Evolutionary conservation across 257 asterid genomes (phyloP).

Genomic region (Voacanga thouarsii): DNA sequence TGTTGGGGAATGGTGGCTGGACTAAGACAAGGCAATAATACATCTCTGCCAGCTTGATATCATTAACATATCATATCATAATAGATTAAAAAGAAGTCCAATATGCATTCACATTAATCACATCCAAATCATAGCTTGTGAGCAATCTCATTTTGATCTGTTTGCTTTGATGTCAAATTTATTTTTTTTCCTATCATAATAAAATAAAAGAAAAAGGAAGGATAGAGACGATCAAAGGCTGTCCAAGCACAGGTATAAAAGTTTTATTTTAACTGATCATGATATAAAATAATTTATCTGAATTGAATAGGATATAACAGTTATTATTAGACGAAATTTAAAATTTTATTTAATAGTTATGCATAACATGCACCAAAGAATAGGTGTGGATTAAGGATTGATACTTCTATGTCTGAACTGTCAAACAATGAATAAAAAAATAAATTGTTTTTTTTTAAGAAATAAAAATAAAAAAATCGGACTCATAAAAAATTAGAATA

Average conservation of each 20-base stretch:
- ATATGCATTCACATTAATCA: neutral
- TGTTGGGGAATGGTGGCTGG: neutral
- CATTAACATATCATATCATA: neutral
- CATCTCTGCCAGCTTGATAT: neutral
- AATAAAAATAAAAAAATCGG: neutral
- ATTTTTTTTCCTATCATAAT: no score
- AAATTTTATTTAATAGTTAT: no score
- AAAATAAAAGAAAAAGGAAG: no score
- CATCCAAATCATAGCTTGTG: neutral
- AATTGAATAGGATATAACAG: no score
- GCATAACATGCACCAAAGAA: neutral
- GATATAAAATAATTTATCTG: no score
- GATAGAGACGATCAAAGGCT: no score
- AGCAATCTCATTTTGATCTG: neutral
- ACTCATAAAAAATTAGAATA: constrained; percentile 13
- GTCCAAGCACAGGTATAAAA: no score
- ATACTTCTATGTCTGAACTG: constrained; percentile 30
- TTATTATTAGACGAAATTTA: no score
- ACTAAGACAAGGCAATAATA: neutral
- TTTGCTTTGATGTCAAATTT: neutral
- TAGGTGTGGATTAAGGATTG: neutral
- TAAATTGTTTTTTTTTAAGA: neutral
- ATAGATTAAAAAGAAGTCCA: neutral
- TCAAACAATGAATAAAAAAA: constrained; percentile 37
- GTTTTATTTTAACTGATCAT: no score